Percentiles rank a stretch among this genome's conserved stretches.
Evolutionary conservation across 1,284 basidiomycete genomes (phyloP).

Genomic region (Ceratobasidium sp.): DNA sequence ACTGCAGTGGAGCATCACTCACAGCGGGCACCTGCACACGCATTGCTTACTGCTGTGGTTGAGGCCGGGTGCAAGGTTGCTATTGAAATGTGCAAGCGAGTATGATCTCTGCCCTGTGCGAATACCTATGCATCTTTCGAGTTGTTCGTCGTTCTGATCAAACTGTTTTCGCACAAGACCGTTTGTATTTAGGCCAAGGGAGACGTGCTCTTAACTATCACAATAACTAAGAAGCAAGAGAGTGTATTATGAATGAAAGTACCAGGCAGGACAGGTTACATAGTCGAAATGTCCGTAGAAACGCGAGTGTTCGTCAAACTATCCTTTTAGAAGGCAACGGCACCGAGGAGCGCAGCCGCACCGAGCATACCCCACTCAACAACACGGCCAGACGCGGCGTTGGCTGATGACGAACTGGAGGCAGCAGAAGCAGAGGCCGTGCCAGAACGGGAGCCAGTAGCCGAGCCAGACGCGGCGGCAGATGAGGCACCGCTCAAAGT

Average conservation of each 20-base stretch:
- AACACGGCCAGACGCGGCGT: constrained; percentile 47
- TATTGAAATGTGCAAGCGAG: constrained; percentile 86
- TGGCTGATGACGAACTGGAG: constrained; percentile 52
- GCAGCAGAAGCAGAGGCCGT: constrained; percentile 50
- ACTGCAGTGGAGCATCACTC: constrained; percentile 90
- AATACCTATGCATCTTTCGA: too few relatives aligned
- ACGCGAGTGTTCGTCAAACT: neutral
- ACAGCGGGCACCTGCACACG: constrained; percentile 92
- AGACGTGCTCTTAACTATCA: too few relatives aligned
- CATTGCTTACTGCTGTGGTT: constrained; percentile 85
- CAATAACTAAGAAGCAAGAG: neutral
- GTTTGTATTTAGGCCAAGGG: too few relatives aligned
- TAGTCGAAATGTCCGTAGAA: constrained; percentile 34
- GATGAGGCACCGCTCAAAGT: constrained; percentile 58
- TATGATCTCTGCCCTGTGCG: too few relatives aligned
- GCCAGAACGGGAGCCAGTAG: constrained; percentile 45
- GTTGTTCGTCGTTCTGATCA: too few relatives aligned
- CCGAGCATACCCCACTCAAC: constrained; percentile 42
- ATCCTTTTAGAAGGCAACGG: constrained; percentile 29
- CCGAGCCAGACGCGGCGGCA: constrained; percentile 47
- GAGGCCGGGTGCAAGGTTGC: constrained; percentile 89
- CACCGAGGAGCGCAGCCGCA: constrained; percentile 41
- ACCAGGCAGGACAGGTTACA: neutral
- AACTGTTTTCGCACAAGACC: too few relatives aligned
- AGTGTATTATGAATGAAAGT: constrained; percentile 39